Evolutionary conservation across 768 basidiomycete species (phyloP), one percentile per base, ranked within the genome.

Genomic region (Amanita subjunquillea): DNA sequence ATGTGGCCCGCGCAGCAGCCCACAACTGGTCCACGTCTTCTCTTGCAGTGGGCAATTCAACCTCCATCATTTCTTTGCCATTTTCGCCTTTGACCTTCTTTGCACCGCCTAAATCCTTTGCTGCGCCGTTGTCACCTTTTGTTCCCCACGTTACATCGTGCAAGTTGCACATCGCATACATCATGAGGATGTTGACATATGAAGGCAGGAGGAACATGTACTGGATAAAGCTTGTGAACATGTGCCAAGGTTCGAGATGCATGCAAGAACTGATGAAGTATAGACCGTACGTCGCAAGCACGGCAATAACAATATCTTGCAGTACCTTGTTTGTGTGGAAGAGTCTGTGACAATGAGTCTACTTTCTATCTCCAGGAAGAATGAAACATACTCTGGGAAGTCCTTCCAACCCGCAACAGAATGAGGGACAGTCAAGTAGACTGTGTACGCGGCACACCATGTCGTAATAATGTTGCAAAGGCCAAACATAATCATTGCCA

Each of bases 211-310:
- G 77, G 75, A 96, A 88, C 76, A 96, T 77, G 69, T 95, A 98
- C 65, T 94, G 88, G 44, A 82, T 62, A 74, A 94, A 92, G 52
- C 84, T 90, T 10, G 94, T 95, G 68, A 97, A 78, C 81, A 97
- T 87, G 75, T 97, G 94, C 91, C 92, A 95, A 0, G 93, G 94
- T 64, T 98, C 94, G 36, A 91, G 68, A 60, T 94, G 90, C 70
- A 98, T 82, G 66, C 95, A 69, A 6, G 87, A 91, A 54, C 85
- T 78, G 61, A 95, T 68, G 62, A 96, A 76, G 75, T 91, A 98
- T 56, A 92, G 75, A 65, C 86, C 77, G 69, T 87, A 85, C 54
- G 91, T 83, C 60, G 83, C 77, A 57, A 81, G 69, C 53, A 94
- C 71, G 48, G 87, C 90, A 54, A 89, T 82, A 40, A 87, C 80